Evolutionary conservation across 169 alveolate genomes (phyloP), one percentile per base, ranked within the genome.

Genomic region (Theileria orientalis): DNA sequence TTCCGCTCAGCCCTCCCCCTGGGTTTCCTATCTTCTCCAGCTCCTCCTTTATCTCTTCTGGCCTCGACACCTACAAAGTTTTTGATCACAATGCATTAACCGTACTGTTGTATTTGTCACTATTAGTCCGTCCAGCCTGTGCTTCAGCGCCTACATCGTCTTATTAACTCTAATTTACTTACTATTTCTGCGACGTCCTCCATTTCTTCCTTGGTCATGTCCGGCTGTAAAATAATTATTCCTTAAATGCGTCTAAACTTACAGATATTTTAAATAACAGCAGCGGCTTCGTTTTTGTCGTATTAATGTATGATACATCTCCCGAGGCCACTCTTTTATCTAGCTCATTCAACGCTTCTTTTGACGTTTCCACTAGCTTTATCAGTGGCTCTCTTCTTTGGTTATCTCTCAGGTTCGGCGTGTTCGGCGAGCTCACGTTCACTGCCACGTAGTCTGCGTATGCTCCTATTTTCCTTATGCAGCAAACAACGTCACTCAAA

Each of bases 391-490:
- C 91, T 21, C 83, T 72, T 29, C 68, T 62, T 77, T 90, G 93
- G 52, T 83, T 78, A 25, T 86, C 92, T 19, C 96, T 90, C 56
- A 92, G 82, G 7, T 92, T 91, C 32, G 92, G 92, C 2, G 96
- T 92, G 82, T 92, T 92, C 1, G 96, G 96, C 27, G 95, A 91
- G 56, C 94, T 89, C 23, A 92, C 91, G 42, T 92, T 92, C 14
- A 92, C 76, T 29, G 93, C 93, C 8, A 92, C 51, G 40, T 90
- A 92, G 69, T 92, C 96, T 9, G 95, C 87, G 67, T 84, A 92
- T 37, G 85, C 79, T 11, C 87, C 96, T 6, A 91, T 67, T n/a
- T 72, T 74, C 30, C 54, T 49, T 35, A 92, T 73, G 25, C 91
- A 86, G 27, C 63, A 60, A 1, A 69, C 73, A 40, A 88, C 71